A percentile compares a stretch with the other conserved stretches of the same genome.
Evolutionary conservation across 108 stramenopile genomes (phyloP).

Genomic region (Schizochytrium sp.): DNA sequence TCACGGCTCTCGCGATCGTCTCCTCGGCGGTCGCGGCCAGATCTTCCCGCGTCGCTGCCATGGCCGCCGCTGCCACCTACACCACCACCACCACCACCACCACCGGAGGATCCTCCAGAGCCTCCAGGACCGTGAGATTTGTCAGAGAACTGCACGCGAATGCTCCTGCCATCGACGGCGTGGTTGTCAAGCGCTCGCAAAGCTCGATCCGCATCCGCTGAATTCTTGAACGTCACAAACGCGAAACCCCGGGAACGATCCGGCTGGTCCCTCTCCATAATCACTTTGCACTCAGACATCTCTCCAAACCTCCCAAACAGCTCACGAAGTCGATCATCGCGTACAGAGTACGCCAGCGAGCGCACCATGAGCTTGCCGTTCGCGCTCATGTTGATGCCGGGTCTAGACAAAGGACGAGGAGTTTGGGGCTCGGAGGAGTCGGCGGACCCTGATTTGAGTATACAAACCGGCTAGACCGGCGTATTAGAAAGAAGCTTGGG

Average conservation of each 20-base stretch:
- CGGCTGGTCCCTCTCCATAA: slow-evolving; percentile 51
- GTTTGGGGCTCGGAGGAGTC: no score
- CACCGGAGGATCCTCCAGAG: not conserved
- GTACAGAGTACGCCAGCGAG: slow-evolving; percentile 47
- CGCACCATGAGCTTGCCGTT: slow-evolving; percentile 59
- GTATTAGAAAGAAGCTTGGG: no score
- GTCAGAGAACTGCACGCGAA: slow-evolving; percentile 41
- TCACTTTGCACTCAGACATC: slow-evolving; percentile 34
- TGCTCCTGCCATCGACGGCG: slow-evolving; percentile 12
- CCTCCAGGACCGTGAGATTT: not conserved
- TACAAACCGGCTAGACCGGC: no score
- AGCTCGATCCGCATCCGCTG: not conserved
- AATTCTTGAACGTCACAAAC: slow-evolving; percentile 27
- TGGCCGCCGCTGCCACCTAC: not conserved
- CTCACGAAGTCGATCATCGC: slow-evolving; percentile 8
- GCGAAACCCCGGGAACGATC: slow-evolving; percentile 33
- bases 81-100: not conserved
- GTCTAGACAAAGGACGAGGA: no score
- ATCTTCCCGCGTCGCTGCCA: not conserved
- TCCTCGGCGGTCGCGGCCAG: slow-evolving; percentile 7
- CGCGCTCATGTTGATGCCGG: slow-evolving; percentile 43
- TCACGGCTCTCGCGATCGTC: not conserved
- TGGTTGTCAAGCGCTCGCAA: not conserved
- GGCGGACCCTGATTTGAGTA: no score
- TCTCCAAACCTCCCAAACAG: not conserved